phyloP scores from a whole-genome alignment of 176 grass and related monocot genomes.

The Aechmea fasciata region DNA sequence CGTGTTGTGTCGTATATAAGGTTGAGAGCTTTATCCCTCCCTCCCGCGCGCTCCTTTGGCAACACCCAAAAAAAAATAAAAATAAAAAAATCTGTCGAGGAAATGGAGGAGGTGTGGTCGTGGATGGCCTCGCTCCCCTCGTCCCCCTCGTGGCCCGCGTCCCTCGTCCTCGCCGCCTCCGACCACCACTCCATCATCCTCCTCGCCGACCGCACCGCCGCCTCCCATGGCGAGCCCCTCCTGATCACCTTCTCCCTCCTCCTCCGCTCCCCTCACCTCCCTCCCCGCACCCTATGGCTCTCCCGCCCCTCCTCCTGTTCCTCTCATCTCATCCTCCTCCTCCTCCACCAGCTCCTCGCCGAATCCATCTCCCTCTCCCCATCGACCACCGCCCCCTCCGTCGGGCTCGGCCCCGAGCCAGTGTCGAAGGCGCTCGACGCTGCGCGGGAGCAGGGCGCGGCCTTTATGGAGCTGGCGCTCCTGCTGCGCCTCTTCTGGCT shows the following conservation, averaged over 20 bases:
- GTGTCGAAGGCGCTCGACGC: constrained; percentile 12
- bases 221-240: neutral
- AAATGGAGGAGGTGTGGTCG: constrained; percentile 75
- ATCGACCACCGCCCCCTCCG: constrained; percentile 18
- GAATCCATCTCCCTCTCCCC: constrained; percentile 46
- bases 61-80: no score
- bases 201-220: constrained; percentile 18
- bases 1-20: no score
- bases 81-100: no score
- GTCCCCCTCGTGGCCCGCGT: constrained; percentile 17
- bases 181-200: constrained; percentile 47
- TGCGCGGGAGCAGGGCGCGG: constrained; percentile 7
- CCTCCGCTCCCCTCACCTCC: constrained; percentile 21
- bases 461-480: constrained; percentile 52
- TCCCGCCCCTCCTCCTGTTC: constrained; percentile 4
- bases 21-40: no score
- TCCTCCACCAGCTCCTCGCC: constrained; percentile 58
- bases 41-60: no score
- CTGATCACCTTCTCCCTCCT: constrained; percentile 47
- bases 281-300: constrained; percentile 38
- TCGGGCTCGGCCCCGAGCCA: neutral
- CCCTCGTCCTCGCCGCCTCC: constrained; percentile 19
- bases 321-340: constrained; percentile 4
- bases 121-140: constrained; percentile 34
- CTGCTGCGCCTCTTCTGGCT: constrained; percentile 79